Percentiles rank a stretch among this genome's conserved stretches.
These are phyloP conservation scores for Canariomyces notabilis DNA, from an alignment of 2,329 filamentous ascomycete species.

Conservation along the genomic window DNA sequence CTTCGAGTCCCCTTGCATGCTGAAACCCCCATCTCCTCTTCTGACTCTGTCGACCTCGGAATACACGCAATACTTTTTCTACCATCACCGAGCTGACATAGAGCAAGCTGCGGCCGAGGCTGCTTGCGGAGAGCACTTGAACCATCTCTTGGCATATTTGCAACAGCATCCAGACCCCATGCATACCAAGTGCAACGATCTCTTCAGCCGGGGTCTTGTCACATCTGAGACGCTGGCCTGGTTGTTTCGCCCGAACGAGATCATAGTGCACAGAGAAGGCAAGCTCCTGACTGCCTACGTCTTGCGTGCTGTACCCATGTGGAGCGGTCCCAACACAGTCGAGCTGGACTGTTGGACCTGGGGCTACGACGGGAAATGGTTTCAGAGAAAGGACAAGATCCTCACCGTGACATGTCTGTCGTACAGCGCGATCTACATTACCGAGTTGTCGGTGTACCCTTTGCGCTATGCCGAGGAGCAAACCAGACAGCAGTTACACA, in stretches of 20 bases:
- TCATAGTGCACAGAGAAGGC: background rate
- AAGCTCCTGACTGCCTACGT: background rate
- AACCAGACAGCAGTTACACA: background rate
- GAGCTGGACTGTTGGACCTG: conserved; percentile 1
- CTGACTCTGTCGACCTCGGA: background rate
- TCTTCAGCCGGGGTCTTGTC: conserved; percentile 1
- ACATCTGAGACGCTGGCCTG: background rate
- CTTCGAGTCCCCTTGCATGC: background rate
- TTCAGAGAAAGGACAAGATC: background rate
- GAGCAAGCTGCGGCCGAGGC: background rate
- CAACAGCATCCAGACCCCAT: background rate
- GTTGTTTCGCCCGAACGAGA: conserved; percentile 1
- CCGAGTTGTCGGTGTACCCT: background rate
- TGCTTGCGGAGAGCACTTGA: background rate
- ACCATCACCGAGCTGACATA: background rate
- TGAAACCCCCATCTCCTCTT: background rate
- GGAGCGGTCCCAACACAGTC: background rate
- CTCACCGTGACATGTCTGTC: background rate
- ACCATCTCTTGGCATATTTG: background rate
- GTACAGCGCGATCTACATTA: background rate
- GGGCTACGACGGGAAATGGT: conserved; percentile 1
- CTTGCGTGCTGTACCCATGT: background rate
- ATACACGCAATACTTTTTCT: background rate
- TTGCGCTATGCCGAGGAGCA: background rate
- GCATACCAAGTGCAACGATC: background rate